Conservation (phyloP, 805 yeast genomes). For the Candida multigemmis region DNA sequence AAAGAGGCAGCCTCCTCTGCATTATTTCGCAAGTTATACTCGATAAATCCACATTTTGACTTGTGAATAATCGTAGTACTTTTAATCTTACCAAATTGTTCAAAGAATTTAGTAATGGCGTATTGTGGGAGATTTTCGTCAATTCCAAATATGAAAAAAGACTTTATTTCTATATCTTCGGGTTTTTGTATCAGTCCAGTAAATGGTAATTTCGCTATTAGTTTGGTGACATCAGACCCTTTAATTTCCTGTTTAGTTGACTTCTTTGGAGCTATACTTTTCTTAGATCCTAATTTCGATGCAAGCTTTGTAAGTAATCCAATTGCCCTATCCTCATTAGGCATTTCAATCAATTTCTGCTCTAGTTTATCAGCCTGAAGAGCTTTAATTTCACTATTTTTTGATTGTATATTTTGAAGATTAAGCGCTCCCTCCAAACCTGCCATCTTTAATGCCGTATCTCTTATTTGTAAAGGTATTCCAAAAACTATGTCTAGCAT, state of each 20-base stretch:
- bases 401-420: conserved; percentile 8
- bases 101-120: conserved; percentile 41
- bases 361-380: conserved; percentile 38
- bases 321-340: conserved; percentile 27
- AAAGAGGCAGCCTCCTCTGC: conserved; percentile 38
- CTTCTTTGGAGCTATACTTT: not conserved
- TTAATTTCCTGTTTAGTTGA: not conserved
- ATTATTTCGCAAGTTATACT: conserved; percentile 36
- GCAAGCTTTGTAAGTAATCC: conserved; percentile 45
- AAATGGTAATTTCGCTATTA: conserved; percentile 58
- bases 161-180: conserved; percentile 34
- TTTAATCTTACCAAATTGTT: conserved; percentile 35
- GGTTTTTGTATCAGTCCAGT: conserved; percentile 40
- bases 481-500: conserved; percentile 75
- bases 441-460: conserved; percentile 70
- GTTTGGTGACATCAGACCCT: conserved; percentile 37
- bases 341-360: conserved; percentile 12
- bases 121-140: conserved; percentile 60
- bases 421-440: conserved; percentile 25
- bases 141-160: conserved; percentile 72
- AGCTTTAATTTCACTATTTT: conserved; percentile 27
- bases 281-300: conserved; percentile 10
- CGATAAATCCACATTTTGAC: conserved; percentile 57
- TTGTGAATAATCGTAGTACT: conserved; percentile 43
- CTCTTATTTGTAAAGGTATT: conserved; percentile 71